These are phyloP conservation scores for Yamadazyma atmosphaerica DNA, from an alignment of 1,139 yeast genomes.

Conservation along the genomic window DNA sequence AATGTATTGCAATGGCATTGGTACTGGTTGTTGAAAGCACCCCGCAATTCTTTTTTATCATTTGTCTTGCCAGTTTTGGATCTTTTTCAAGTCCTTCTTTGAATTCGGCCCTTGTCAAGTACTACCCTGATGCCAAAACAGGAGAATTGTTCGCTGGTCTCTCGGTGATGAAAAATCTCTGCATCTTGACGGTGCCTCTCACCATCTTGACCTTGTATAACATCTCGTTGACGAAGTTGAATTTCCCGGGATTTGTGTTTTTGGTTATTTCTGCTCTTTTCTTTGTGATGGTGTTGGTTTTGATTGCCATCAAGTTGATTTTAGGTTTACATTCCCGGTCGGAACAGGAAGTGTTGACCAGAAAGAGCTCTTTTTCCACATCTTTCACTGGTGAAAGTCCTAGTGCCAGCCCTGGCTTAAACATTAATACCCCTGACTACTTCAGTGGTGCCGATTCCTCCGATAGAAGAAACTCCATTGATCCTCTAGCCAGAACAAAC, in stretches of 20 bases:
- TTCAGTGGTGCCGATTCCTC: not conserved
- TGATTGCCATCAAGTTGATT: conserved; percentile 15
- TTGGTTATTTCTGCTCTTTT: conserved; percentile 8
- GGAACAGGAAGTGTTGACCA: conserved; percentile 15
- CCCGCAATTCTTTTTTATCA: conserved; percentile 12
- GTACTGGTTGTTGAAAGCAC: conserved; percentile 19
- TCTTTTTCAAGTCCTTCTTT: conserved; percentile 36
- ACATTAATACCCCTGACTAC: not conserved
- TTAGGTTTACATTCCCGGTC: conserved; percentile 14
- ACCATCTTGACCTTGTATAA: conserved; percentile 30
- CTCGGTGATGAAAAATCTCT: conserved; percentile 32
- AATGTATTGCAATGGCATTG: conserved; percentile 39
- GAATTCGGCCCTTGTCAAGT: conserved; percentile 35
- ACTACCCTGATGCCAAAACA: conserved; percentile 38
- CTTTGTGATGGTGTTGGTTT: conserved; percentile 9
- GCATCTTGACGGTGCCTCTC: conserved; percentile 28
- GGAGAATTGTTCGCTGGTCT: conserved; percentile 43
- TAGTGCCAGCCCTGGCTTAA: conserved; percentile 1
- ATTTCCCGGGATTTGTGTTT: conserved; percentile 21
- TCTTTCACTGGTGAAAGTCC: conserved; percentile 5
- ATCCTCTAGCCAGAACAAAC: conserved; percentile 4
- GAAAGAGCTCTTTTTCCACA: conserved; percentile 18
- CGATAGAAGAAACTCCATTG: not conserved
- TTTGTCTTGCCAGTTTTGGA: conserved; percentile 40
- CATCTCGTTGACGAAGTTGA: conserved; percentile 16